These are phyloP conservation scores for Paecilomyces sp. DNA, from an alignment of 2,329 filamentous ascomycete genomes.

Conservation along the genomic window DNA sequence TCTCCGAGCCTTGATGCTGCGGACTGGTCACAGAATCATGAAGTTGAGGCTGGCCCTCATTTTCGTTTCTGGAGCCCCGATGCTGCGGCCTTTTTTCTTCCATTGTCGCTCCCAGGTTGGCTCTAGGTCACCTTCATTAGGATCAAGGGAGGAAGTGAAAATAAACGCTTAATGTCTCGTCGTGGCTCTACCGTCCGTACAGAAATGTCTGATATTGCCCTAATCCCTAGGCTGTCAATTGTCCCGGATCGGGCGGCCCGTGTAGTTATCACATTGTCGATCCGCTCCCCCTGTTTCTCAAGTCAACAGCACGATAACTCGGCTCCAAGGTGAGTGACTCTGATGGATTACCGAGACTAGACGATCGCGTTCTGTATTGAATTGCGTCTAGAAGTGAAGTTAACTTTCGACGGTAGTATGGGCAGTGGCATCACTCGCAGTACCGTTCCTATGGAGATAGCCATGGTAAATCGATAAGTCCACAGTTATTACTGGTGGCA, in stretches of 20 bases:
- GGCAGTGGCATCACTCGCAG: neutral
- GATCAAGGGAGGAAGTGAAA: neutral
- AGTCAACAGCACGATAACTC: neutral
- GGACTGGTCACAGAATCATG: neutral
- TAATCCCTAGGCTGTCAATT: neutral
- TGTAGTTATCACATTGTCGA: neutral
- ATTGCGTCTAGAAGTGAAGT: neutral
- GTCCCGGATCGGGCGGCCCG: neutral
- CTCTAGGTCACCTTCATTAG: neutral
- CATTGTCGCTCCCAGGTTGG: neutral
- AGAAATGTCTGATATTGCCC: neutral
- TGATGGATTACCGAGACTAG: neutral
- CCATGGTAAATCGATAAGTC: too few species aligned
- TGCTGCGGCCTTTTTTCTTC: neutral
- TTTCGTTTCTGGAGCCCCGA: neutral
- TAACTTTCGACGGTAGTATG: neutral
- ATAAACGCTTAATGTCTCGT: neutral
- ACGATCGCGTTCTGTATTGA: neutral
- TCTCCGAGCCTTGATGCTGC: neutral
- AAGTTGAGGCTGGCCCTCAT: neutral
- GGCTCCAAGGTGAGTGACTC: neutral
- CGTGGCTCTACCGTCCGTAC: neutral
- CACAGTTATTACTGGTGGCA: neutral
- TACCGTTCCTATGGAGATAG: neutral
- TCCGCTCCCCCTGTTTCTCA: neutral